These are phyloP conservation scores for Boletus pseudopeckii DNA, from an alignment of 768 basidiomycete genomes.

Conservation along the genomic window DNA sequence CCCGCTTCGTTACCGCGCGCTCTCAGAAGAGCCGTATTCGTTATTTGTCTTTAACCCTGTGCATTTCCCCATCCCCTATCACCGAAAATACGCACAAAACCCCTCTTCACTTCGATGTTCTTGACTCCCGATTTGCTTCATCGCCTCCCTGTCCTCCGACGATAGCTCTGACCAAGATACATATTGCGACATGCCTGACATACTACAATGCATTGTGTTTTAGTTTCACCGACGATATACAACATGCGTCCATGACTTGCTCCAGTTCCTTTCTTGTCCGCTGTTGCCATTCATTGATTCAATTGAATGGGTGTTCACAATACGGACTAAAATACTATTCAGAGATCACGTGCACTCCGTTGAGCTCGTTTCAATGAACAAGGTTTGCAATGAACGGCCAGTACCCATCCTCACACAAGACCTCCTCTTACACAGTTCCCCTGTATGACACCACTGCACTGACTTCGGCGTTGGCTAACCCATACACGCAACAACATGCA, in stretches of 20 bases:
- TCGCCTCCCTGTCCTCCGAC: conserved; percentile 11
- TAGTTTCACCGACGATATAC: conserved; percentile 25
- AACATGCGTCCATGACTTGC: conserved; percentile 20
- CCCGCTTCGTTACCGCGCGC: conserved; percentile 9
- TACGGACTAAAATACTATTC: background rate
- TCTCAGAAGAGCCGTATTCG: conserved; percentile 18
- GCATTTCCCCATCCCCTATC: conserved; percentile 16
- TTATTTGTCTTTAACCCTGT: conserved; percentile 25
- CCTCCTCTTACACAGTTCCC: conserved; percentile 13
- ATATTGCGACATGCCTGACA: conserved; percentile 29
- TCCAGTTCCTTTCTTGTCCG: conserved; percentile 1
- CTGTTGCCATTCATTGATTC: background rate
- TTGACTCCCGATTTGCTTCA: conserved; percentile 25
- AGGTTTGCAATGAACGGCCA: conserved; percentile 14
- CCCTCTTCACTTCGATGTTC: conserved; percentile 24
- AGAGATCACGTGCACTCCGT: conserved; percentile 21
- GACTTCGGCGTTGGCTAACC: conserved; percentile 27
- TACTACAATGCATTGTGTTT: conserved; percentile 34
- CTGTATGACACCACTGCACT: conserved; percentile 24
- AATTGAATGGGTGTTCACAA: conserved; percentile 1
- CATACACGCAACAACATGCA: conserved; percentile 28
- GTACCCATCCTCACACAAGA: conserved; percentile 1
- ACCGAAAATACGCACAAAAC: conserved; percentile 24
- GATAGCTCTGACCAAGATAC: conserved; percentile 25
- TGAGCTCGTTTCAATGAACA: background rate